Percentiles rank a stretch among this genome's conserved stretches.
phyloP scores from a whole-genome alignment of 2,329 filamentous ascomycete genomes.

The Emydomyces testavorans region DNA sequence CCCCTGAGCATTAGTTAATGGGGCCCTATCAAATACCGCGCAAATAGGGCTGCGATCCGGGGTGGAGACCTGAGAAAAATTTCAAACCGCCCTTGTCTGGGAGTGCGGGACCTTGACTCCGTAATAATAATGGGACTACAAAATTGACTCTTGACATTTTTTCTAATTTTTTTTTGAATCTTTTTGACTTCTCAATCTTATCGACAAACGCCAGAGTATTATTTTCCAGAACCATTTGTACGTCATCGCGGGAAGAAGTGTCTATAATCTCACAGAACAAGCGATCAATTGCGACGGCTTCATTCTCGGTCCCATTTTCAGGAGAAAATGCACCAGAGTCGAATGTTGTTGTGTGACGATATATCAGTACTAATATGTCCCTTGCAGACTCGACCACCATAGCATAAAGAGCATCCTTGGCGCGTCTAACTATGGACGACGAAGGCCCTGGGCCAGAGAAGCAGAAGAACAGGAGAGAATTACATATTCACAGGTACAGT shows the following conservation, averaged over 20 bases:
- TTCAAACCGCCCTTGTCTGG: too few species aligned
- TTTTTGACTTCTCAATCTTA: too few species aligned
- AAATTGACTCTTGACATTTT: too few species aligned
- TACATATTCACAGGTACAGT: too few species aligned
- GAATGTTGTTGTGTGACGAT: slow-evolving; percentile 2
- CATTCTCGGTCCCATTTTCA: background rate
- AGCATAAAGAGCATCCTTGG: background rate
- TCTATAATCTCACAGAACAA: background rate
- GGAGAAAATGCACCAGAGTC: background rate
- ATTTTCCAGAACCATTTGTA: too few species aligned
- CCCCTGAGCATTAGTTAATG: slow-evolving; percentile 1
- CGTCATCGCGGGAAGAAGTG: background rate
- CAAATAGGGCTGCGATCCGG: slow-evolving; percentile 12
- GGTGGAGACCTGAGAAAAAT: slow-evolving; percentile 3
- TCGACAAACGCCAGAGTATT: too few species aligned
- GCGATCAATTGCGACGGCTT: background rate
- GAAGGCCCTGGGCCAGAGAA: background rate
- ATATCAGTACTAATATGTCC: background rate
- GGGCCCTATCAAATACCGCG: background rate
- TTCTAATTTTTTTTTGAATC: background rate
- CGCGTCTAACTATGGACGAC: background rate
- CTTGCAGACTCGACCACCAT: slow-evolving; percentile 1
- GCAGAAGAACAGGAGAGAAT: background rate
- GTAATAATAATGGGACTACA: too few species aligned
- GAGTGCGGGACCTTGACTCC: too few species aligned